Percentiles rank a stretch among this genome's conserved stretches.
These are phyloP conservation scores for Tephrocybe rancida DNA, from an alignment of 768 basidiomycete genomes.

Conservation along the genomic window DNA sequence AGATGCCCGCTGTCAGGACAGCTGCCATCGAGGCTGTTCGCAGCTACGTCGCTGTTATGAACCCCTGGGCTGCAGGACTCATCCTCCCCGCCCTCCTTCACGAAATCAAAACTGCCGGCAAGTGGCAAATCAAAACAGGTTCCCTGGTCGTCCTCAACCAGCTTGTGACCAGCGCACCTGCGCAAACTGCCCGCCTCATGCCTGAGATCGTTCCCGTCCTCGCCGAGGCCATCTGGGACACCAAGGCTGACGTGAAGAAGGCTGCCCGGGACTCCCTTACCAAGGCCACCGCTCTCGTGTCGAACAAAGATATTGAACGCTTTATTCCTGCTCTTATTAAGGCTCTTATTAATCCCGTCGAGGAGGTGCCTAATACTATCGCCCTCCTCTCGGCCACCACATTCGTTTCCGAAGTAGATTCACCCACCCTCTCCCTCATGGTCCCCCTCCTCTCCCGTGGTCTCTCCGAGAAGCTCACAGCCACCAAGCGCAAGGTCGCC, in stretches of 20 bases:
- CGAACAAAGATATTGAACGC: slow-evolving; percentile 98
- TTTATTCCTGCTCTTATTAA: slow-evolving; percentile 98
- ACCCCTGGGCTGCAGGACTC: slow-evolving; percentile 84
- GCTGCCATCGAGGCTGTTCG: slow-evolving; percentile 85
- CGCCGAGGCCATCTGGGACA: slow-evolving; percentile 97
- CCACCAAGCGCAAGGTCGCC: slow-evolving; percentile 96
- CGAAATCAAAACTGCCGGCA: slow-evolving; percentile 94
- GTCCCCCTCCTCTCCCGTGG: slow-evolving; percentile 94
- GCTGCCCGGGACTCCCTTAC: slow-evolving; percentile 93
- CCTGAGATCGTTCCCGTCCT: slow-evolving; percentile 95
- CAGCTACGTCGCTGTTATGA: slow-evolving; percentile 74
- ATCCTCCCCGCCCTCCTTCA: slow-evolving; percentile 88
- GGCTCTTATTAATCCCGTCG: slow-evolving; percentile 97
- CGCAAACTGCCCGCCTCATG: slow-evolving; percentile 86
- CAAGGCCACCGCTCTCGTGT: slow-evolving; percentile 91
- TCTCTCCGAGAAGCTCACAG: slow-evolving; percentile 91
- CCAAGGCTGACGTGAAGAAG: slow-evolving; percentile 99
- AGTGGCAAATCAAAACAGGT: slow-evolving; percentile 97
- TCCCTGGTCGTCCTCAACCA: slow-evolving; percentile 82
- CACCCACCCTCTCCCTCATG: slow-evolving; percentile 96
- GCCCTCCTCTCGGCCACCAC: slow-evolving; percentile 96
- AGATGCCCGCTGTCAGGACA: slow-evolving; percentile 85
- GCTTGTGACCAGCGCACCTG: slow-evolving; percentile 80
- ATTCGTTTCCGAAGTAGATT: slow-evolving; percentile 99
- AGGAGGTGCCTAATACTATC: slow-evolving; percentile 97